Conservation (phyloP, 2,329 filamentous ascomycete species). For the Ophiocordyceps camponoti-floridani region DNA sequence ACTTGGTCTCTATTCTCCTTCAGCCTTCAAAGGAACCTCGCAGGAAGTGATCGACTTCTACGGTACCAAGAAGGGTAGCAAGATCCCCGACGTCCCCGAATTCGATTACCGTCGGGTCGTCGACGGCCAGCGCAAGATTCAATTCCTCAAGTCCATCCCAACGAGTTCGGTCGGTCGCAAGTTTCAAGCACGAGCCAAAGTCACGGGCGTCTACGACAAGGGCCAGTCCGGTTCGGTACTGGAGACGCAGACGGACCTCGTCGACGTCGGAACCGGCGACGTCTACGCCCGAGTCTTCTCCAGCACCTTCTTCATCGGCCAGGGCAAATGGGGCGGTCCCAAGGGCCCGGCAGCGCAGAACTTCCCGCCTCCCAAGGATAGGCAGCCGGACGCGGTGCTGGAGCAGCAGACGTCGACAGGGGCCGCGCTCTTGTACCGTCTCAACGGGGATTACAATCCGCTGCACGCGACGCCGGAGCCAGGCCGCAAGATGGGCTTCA, state of each 20-base stretch:
- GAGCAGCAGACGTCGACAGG: constrained; percentile 53
- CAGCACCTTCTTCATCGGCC: constrained; percentile 63
- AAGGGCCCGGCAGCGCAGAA: constrained; percentile 69
- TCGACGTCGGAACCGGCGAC: constrained; percentile 51
- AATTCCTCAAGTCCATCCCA: constrained; percentile 61
- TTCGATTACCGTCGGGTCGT: constrained; percentile 60
- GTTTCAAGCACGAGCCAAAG: constrained; percentile 62
- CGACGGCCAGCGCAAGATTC: constrained; percentile 68
- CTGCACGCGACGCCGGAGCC: constrained; percentile 77
- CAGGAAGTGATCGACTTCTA: constrained; percentile 78
- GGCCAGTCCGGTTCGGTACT: constrained; percentile 68
- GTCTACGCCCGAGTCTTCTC: constrained; percentile 53
- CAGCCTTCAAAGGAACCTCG: constrained; percentile 58
- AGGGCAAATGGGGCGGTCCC: constrained; percentile 71
- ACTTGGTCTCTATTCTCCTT: background rate
- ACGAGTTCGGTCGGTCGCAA: constrained; percentile 49
- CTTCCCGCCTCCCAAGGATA: constrained; percentile 59
- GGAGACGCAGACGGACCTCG: constrained; percentile 60
- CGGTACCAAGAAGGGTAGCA: constrained; percentile 42
- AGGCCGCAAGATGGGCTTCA: constrained; percentile 78
- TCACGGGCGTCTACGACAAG: constrained; percentile 80
- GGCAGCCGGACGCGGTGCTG: constrained; percentile 54
- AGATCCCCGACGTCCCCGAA: constrained; percentile 59
- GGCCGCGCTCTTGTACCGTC: constrained; percentile 60
- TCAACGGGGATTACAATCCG: constrained; percentile 91